Conservation (phyloP, 2,329 filamentous ascomycete species). For the Zarea fungicola region DNA sequence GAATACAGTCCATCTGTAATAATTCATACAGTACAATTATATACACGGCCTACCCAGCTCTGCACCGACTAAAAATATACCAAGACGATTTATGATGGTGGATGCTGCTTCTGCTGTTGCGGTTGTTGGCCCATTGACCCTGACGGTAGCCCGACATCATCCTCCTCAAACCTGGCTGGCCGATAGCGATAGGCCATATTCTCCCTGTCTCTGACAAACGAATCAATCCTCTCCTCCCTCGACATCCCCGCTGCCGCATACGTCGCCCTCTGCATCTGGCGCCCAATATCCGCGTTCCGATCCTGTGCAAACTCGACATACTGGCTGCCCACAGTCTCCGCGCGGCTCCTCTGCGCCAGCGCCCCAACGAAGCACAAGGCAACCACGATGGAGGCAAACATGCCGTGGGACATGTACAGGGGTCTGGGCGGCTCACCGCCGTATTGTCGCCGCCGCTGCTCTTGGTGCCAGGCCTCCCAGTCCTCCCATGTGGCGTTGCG, state of each 20-base stretch:
- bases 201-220: conserved; percentile 71
- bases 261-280: conserved; percentile 50
- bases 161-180: conserved; percentile 26
- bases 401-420: conserved; percentile 69
- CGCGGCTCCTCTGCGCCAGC: conserved; percentile 66
- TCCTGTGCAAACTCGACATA: conserved; percentile 63
- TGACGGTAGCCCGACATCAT: not conserved
- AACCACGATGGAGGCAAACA: conserved; percentile 67
- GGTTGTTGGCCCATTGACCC: not conserved
- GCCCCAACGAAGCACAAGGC: conserved; percentile 64
- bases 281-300: conserved; percentile 60
- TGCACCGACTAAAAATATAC: too few species aligned
- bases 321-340: conserved; percentile 55
- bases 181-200: conserved; percentile 29
- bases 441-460: conserved; percentile 39
- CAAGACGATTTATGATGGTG: too few species aligned
- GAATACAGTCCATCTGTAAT: too few species aligned
- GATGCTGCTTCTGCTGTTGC: too few species aligned
- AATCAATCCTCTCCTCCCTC: conserved; percentile 65
- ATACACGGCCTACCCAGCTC: too few species aligned
- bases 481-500: conserved; percentile 96
- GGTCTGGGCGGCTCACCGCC: conserved; percentile 46
- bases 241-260: conserved; percentile 46
- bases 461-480: conserved; percentile 76
- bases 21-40: too few species aligned